These are phyloP conservation scores for Pichia sp. DNA, from an alignment of 1,139 yeast species.

Conservation along the genomic window DNA sequence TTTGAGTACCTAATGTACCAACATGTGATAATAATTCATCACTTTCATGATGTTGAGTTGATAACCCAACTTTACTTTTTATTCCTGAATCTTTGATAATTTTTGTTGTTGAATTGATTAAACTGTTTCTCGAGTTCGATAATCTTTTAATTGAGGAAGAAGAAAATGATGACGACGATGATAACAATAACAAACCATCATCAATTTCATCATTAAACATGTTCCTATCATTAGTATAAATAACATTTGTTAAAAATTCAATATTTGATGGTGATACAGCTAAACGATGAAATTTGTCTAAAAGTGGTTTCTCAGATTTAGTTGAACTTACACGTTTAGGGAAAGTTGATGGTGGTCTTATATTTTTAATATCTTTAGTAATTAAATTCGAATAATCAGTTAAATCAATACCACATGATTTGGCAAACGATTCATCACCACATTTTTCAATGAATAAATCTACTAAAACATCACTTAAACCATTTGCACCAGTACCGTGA, in stretches of 20 bases:
- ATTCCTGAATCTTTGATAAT: not conserved
- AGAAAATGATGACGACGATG: not conserved
- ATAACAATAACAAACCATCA: not conserved
- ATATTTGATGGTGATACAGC: slow-evolving; percentile 8
- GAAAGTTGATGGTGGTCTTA: not conserved
- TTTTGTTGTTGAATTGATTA: not conserved
- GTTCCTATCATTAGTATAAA: not conserved
- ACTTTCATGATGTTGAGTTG: slow-evolving; percentile 5
- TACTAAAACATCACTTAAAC: slow-evolving; percentile 12
- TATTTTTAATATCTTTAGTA: not conserved
- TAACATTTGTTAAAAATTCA: slow-evolving; percentile 6
- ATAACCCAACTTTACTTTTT: slow-evolving; percentile 1
- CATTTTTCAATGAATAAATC: slow-evolving; percentile 14
- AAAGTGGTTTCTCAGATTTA: not conserved
- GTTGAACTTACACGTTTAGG: not conserved
- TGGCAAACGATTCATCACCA: slow-evolving; percentile 10
- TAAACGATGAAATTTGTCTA: slow-evolving; percentile 5
- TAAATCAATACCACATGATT: slow-evolving; percentile 1
- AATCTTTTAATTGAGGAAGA: not conserved
- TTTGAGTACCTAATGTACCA: slow-evolving; percentile 13
- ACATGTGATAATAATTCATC: slow-evolving; percentile 11
- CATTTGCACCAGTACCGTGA: slow-evolving; percentile 9
- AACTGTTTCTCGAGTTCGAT: not conserved
- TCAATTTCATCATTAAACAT: not conserved
- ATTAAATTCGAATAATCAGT: not conserved